Conservation (phyloP, 164 flowering plant species). For the Santalum album region DNA sequence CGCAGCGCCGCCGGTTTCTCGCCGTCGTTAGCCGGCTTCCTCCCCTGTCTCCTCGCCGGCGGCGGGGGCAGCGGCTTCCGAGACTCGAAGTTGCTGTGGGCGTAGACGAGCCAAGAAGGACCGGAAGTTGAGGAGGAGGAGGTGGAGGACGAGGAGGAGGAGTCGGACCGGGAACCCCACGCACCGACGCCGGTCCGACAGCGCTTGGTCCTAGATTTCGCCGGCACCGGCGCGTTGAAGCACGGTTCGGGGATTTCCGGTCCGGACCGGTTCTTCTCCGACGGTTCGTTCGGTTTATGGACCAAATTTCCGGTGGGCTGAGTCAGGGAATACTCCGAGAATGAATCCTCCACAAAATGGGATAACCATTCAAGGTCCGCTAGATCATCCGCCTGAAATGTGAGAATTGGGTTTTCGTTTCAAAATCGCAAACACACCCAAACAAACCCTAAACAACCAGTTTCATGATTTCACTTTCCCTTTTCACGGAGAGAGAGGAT, state of each 20-base stretch:
- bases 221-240: slow-evolving; percentile 33
- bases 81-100: slow-evolving; percentile 5
- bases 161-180: slow-evolving; percentile 47
- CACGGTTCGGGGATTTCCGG: slow-evolving; percentile 11
- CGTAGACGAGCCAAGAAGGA: slow-evolving; percentile 18
- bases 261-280: slow-evolving; percentile 9
- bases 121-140: slow-evolving; percentile 21
- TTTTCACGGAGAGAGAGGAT: no score
- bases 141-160: slow-evolving; percentile 30
- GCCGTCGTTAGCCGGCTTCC: slow-evolving; percentile 9
- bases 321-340: no score
- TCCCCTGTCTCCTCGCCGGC: slow-evolving; percentile 25
- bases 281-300: slow-evolving; percentile 1
- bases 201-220: slow-evolving; percentile 51
- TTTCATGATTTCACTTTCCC: not conserved
- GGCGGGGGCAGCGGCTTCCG: slow-evolving; percentile 6
- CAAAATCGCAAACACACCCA: not conserved
- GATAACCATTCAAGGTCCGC: slow-evolving; percentile 63
- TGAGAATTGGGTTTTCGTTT: not conserved
- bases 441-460: slow-evolving; percentile 3
- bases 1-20: slow-evolving; percentile 20
- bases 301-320: slow-evolving; percentile 16
- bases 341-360: slow-evolving; percentile 57
- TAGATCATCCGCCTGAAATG: slow-evolving; percentile 45
- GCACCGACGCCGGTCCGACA: slow-evolving; percentile 27